phyloP scores from a whole-genome alignment of 805 yeast genomes.

The Wickerhamomyces mucosus region DNA sequence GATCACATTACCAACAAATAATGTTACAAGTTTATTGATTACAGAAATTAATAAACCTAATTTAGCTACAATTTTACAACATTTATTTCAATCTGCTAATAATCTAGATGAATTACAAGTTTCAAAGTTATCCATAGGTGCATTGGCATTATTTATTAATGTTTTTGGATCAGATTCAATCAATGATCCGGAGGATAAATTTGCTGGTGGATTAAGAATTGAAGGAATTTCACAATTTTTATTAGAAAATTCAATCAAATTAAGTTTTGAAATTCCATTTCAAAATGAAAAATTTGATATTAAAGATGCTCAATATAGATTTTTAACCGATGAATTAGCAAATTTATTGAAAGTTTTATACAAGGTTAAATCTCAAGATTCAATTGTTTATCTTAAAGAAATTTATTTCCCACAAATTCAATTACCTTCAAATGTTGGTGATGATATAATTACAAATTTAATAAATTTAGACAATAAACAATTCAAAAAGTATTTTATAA shows the following conservation, averaged over 20 bases:
- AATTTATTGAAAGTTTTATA: conserved; percentile 56
- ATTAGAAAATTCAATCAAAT: conserved; percentile 54
- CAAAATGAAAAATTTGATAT: conserved; percentile 54
- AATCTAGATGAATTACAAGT: conserved; percentile 54
- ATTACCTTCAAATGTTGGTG: conserved; percentile 48
- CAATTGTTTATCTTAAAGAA: conserved; percentile 44
- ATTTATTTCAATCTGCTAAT: conserved; percentile 55
- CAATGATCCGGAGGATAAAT: conserved; percentile 47
- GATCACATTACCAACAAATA: conserved; percentile 64
- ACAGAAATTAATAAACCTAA: conserved; percentile 54
- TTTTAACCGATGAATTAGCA: conserved; percentile 67
- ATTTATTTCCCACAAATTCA: conserved; percentile 41
- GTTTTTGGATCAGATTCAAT: conserved; percentile 64
- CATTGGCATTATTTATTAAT: conserved; percentile 52
- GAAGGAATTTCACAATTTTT: conserved; percentile 68
- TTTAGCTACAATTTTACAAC: conserved; percentile 51
- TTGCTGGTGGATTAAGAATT: conserved; percentile 36
- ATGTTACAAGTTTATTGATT: conserved; percentile 67
- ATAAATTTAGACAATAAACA: conserved; percentile 46
- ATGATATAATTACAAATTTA: conserved; percentile 53
- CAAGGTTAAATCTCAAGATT: conserved; percentile 34
- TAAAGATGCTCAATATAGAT: conserved; percentile 72
- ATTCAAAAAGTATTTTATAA: conserved; percentile 62
- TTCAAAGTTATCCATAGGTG: conserved; percentile 61
- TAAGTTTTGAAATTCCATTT: conserved; percentile 75